A percentile compares a stretch with the other conserved stretches of the same genome.
phyloP scores from a whole-genome alignment of 352 stramenopile species.

The Aphanomyces euteiches region DNA sequence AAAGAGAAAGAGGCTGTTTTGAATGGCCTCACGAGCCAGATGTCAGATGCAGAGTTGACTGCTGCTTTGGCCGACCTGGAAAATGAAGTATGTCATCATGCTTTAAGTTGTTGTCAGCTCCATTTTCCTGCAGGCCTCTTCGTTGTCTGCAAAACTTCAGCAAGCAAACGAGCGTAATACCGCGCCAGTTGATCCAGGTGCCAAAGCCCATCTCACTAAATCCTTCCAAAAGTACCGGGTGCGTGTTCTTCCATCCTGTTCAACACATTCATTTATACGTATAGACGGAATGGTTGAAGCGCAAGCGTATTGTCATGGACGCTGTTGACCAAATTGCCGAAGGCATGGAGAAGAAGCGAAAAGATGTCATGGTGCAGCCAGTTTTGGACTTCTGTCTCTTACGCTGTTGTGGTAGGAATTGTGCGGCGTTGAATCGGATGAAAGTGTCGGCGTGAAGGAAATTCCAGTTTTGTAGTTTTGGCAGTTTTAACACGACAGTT shows the following conservation, averaged over 20 bases:
- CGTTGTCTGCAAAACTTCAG: conserved; percentile 47
- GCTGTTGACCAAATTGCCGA: conserved; percentile 74
- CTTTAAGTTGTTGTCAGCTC: too few relatives aligned
- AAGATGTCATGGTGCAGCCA: conserved; percentile 42
- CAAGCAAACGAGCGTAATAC: conserved; percentile 44
- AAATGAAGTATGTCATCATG: conserved; percentile 33
- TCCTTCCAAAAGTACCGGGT: conserved; percentile 66
- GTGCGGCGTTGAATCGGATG: conserved; percentile 65
- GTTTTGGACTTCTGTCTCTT: not conserved
- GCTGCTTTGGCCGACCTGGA: conserved; percentile 44
- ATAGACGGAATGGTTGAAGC: conserved; percentile 62
- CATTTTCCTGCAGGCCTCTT: conserved; percentile 6
- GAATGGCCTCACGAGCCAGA: conserved; percentile 49
- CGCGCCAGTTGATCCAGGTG: conserved; percentile 49
- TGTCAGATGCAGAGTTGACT: conserved; percentile 65
- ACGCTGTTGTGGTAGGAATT: conserved; percentile 34
- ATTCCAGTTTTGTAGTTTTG: conserved; percentile 38
- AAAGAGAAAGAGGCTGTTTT: conserved; percentile 49
- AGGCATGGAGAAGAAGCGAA: conserved; percentile 79
- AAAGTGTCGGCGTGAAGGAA: conserved; percentile 59
- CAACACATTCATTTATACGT: not conserved
- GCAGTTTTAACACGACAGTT: not conserved
- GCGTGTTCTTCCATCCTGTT: conserved; percentile 26
- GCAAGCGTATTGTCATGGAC: conserved; percentile 76
- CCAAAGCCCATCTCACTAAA: conserved; percentile 59